Base-by-base conservation (phyloP, 768 basidiomycete genomes). In the Boletus speciosus region DNA sequence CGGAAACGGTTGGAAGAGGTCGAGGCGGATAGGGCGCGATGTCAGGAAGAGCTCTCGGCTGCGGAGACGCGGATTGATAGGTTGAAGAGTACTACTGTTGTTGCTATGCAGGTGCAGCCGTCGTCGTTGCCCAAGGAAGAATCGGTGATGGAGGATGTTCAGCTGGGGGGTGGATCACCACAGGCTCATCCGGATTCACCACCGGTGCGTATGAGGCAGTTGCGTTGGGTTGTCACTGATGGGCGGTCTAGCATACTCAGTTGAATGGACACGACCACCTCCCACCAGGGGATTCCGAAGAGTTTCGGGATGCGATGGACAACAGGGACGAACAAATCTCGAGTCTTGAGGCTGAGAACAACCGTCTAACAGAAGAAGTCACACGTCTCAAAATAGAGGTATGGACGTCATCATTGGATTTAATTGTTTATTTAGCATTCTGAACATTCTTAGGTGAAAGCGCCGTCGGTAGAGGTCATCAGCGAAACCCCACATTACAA, bases 1-100 rank as follows among this genome's bases (percentile, higher is more conserved):
- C 77, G 75, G 45, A 68, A 73, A 39, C 74, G 75, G 61, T 69
- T 89, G 39, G 68, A 74, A 47, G 82, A 86, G 49, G 74, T 73
- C 0, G 74, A 82, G 59, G 64, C 69, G 27, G 76, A 80, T 59
- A 78, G 74, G 50, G 76, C 81, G 29, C 70, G 69, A 59, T 81
- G 78, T 57, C 76, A 76, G 52, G 72, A 76, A 36, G 76, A 79
- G 21, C 81, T 90, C 31, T 64, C 78, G 15, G 69, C 71, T 6
- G 78, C 83, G 2, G 84, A 90, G 67, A 83, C 74, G 52, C 83
- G 84, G 23, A 69, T 81, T 38, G 88, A 88, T 56, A 78, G 88
- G 51, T 61, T 80, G 27, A 77, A 74, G 56, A 87, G 85, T 59
- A 71, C 71, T 42, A 78, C 81, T 0, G 79, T 86, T 12, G 67